A percentile compares a stretch with the other conserved stretches of the same genome.
phyloP scores from a whole-genome alignment of 768 basidiomycete species.

The Russula ochroleuca region DNA sequence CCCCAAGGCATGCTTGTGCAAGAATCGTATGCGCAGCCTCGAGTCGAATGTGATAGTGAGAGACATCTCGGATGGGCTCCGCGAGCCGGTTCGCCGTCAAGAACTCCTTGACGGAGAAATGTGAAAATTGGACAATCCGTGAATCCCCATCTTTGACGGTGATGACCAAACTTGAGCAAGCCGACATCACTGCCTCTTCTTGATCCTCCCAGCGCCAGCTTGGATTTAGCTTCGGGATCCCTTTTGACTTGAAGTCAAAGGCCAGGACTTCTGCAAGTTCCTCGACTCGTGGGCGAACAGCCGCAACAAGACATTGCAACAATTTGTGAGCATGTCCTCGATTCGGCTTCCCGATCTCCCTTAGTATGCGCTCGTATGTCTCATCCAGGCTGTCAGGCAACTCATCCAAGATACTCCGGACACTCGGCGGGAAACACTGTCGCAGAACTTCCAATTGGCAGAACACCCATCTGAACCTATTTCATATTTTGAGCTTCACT shows the following conservation, averaged over 20 bases:
- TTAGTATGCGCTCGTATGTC: not conserved
- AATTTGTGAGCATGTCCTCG: not conserved
- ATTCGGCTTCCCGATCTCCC: not conserved
- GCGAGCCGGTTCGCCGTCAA: not conserved
- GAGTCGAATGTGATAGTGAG: not conserved
- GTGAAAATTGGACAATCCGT: not conserved
- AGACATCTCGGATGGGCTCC: not conserved
- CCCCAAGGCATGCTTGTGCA: not conserved
- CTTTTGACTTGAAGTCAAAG: not conserved
- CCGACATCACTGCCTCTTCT: not conserved
- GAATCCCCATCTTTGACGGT: not conserved
- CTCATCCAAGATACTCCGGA: not conserved
- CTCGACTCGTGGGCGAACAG: not conserved
- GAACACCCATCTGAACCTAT: slow-evolving; percentile 10
- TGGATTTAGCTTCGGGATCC: not conserved
- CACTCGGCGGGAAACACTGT: not conserved
- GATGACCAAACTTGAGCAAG: not conserved
- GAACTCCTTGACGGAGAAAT: slow-evolving; percentile 1
- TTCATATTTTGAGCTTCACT: not conserved
- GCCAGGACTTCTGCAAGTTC: not conserved
- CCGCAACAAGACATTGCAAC: not conserved
- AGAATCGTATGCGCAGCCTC: not conserved
- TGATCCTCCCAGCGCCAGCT: not conserved
- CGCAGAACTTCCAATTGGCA: slow-evolving; percentile 3
- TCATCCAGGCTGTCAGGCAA: not conserved